Percentiles rank a stretch among this genome's conserved stretches.
Conservation (phyloP, 2,329 filamentous ascomycete species). For the Allantophomopsis lycopodina region DNA sequence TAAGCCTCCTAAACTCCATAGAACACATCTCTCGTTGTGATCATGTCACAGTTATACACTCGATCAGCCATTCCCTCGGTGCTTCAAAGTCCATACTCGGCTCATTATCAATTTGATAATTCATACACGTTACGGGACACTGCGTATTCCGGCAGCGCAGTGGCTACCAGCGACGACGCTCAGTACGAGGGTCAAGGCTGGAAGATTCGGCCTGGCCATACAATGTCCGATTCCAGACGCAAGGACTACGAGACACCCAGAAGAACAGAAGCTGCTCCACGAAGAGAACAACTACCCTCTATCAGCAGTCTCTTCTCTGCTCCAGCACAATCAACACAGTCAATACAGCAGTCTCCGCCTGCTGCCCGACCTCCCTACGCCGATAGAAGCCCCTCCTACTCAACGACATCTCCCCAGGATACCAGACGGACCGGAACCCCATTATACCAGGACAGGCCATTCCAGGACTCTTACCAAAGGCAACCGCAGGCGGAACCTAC, state of each 20-base stretch:
- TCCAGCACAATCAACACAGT: conserved; percentile 10
- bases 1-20: too few species aligned
- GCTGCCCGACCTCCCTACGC: conserved; percentile 13
- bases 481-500: neutral
- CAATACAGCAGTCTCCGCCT: conserved; percentile 1
- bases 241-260: neutral
- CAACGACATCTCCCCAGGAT: conserved; percentile 13
- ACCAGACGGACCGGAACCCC: conserved; percentile 11
- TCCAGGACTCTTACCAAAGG: neutral
- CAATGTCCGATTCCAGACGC: neutral
- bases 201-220: neutral
- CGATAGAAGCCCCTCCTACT: conserved; percentile 16
- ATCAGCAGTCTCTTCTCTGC: conserved; percentile 13
- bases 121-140: neutral
- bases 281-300: conserved; percentile 16
- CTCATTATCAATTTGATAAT: neutral
- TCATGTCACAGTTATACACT: conserved; percentile 1
- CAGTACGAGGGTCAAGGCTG: neutral
- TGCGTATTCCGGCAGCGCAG: too few species aligned
- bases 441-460: neutral
- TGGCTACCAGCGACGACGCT: neutral
- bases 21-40: neutral
- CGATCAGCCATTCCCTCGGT: neutral
- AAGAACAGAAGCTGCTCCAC: neutral
- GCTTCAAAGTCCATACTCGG: neutral